phyloP scores from a whole-genome alignment of 345 rosid species.

The Bretschneidera sinensis region DNA sequence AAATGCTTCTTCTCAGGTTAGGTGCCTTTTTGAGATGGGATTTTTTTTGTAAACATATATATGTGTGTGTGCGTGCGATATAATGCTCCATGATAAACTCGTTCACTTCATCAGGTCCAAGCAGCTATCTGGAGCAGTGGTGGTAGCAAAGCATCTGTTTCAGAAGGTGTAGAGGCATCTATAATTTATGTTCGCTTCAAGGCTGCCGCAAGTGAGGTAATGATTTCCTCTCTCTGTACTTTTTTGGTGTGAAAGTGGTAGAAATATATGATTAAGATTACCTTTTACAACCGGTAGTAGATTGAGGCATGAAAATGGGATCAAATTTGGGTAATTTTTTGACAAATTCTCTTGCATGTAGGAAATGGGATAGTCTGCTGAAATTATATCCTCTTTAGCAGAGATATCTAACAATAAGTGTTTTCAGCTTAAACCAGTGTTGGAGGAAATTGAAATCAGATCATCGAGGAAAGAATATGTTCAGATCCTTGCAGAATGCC shows the following conservation, averaged over 20 bases:
- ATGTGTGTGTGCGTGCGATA: slow-evolving; percentile 11
- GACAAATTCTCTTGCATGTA: neutral
- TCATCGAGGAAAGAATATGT: slow-evolving; percentile 83
- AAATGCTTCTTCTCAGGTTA: slow-evolving; percentile 85
- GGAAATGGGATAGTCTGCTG: slow-evolving; percentile 1
- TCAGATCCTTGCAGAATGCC: slow-evolving; percentile 87
- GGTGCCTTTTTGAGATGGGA: slow-evolving; percentile 10
- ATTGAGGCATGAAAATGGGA: neutral
- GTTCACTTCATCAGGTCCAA: slow-evolving; percentile 55
- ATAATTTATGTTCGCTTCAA: slow-evolving; percentile 90
- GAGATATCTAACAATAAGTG: slow-evolving; percentile 17
- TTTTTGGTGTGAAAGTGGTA: slow-evolving; percentile 9
- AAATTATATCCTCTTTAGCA: neutral
- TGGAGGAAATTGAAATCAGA: slow-evolving; percentile 92
- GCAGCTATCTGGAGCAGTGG: slow-evolving; percentile 70
- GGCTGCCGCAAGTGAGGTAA: slow-evolving; percentile 97
- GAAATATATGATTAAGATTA: neutral
- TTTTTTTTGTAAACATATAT: neutral
- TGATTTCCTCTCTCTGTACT: slow-evolving; percentile 7
- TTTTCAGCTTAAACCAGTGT: slow-evolving; percentile 82
- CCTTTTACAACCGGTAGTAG: neutral
- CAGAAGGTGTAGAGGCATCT: slow-evolving; percentile 98
- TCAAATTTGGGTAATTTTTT: slow-evolving; percentile 6
- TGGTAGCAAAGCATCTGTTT: slow-evolving; percentile 59
- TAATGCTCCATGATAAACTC: slow-evolving; percentile 17